Base-by-base conservation (phyloP, 352 stramenopile species). In the Phytophthora ohioensis region DNA sequence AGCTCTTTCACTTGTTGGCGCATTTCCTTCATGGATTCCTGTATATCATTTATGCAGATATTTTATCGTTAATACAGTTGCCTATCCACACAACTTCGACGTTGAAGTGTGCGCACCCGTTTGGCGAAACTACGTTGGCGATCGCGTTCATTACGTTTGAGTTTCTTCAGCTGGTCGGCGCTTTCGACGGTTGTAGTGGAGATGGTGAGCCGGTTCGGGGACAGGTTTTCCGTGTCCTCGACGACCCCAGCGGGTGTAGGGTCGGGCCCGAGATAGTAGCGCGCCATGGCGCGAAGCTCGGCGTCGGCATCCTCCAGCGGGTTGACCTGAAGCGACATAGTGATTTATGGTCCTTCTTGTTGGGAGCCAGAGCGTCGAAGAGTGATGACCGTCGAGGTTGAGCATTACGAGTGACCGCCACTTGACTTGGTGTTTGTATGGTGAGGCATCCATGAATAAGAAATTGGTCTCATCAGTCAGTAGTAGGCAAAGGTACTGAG, bases 11-110 rank as follows among this genome's bases (percentile, higher is more conserved):
- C 73, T 34, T 81, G 43, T 36, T 64, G 54, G 11, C 73, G 75
- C 83, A 91, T 91, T 32, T 78, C 49, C 53, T 79, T 65, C 65
- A 91, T 85, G n/a, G 79, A 80, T 53, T 80, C 69, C 79, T 90
- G 27, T 8, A 34, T 4, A 30, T 15, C 45, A 52, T 5, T 21
- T 21, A 48, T 32, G 21, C 21, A 53, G 3, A 6, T 34, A 39
- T 9, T 15, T 54, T 42, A 57, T 49, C 1, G 43, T 57, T 45
- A 57, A 57, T 56, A 47, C n/a, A 11, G 15, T 42, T 53, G 12
- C n/a, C 51, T 60, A 60, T 34, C 6, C n/a, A 21, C 45, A 27
- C 38, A 35, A 56, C 17, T n/a, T 59, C 5, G 30, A 41, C 39
- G 36, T 49, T 49, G 42, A 69, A 49, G 51, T 30, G n/a, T 2